A percentile compares a stretch with the other conserved stretches of the same genome.
Conservation (phyloP, 768 basidiomycete genomes). For the Mycena filopes region DNA sequence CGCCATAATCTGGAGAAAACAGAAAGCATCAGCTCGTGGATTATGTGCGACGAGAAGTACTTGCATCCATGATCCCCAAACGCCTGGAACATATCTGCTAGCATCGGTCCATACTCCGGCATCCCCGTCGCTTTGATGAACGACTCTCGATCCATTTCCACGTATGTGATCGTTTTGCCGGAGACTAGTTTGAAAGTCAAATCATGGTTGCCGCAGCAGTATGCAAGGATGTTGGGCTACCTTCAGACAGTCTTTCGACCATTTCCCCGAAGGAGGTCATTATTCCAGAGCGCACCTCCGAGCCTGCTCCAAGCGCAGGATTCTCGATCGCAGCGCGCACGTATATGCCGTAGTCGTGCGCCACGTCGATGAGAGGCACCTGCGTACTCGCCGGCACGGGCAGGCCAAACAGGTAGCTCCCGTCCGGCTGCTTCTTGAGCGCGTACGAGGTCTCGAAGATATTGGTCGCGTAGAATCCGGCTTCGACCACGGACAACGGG, state of each 20-base stretch:
- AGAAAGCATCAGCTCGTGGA: neutral
- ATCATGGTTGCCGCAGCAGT: neutral
- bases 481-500: constrained; percentile 17
- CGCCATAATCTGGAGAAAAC: constrained; percentile 11
- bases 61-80: constrained; percentile 19
- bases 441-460: constrained; percentile 27
- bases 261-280: constrained; percentile 20
- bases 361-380: constrained; percentile 25
- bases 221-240: constrained; percentile 35
- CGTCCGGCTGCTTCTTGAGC: constrained; percentile 21
- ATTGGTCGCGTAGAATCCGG: constrained; percentile 20
- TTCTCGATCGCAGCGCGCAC: constrained; percentile 28
- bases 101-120: constrained; percentile 24
- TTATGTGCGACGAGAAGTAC: neutral
- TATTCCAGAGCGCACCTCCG: constrained; percentile 21
- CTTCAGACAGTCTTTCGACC: constrained; percentile 16
- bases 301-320: constrained; percentile 15
- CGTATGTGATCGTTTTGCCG: constrained; percentile 22
- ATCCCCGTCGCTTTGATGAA: constrained; percentile 19
- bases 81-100: constrained; percentile 25
- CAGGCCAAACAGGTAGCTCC: constrained; percentile 24
- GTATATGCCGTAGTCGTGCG: constrained; percentile 27
- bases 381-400: constrained; percentile 10
- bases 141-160: constrained; percentile 9
- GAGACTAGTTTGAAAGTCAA: constrained; percentile 7